Evolutionary conservation across 2,329 filamentous ascomycete species (phyloP), one percentile per base, ranked within the genome.

Genomic region (Penicillium sp.): DNA sequence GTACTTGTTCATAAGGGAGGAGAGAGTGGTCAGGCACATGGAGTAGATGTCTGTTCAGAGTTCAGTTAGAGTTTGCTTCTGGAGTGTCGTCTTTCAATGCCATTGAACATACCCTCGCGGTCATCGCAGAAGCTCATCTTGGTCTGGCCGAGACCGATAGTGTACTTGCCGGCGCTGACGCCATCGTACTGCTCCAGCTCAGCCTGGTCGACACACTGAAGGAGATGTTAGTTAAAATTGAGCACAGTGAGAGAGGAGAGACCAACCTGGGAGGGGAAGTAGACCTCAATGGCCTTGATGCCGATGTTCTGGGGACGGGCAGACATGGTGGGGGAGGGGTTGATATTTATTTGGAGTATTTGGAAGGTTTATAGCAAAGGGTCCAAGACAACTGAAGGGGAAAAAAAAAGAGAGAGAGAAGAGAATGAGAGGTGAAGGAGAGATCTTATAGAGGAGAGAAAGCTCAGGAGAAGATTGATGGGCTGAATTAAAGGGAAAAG

Each of bases 81-180:
- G 3, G 1, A 20, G 10, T 25, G 12, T 13, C 32, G 18, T 18
- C 10, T 37, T 20, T 37, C 15, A 12, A 10, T 33, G 18, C 48
- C 23, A 18, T 27, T 45, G 42, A 20, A 54, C 77, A 72, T 71
- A 90, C 88, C 88, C 78, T 93, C 88, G 68, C 87, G 84, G 68
- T 93, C 88, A 74, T 93, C 88, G 72, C 88, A 92, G 76, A 93
- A 93, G 78, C 84, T 86, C 88, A 93, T 93, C 77, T 88, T 89
- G 69, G 87, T 92, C 81, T 93, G 88, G 65, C 88, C 88, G 49
- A 93, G 85, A 72, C 88, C 88, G 75, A 93, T 92, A 66, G 88
- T 93, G 80, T 93, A 93, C 77, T 93, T 93, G 61, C 88, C 88
- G 49, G 83, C 72, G 70, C 81, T 81, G 65, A 89, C 87, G 70